Base-by-base conservation (phyloP, 2,329 filamentous ascomycete species). In the Exophiala sideris region DNA sequence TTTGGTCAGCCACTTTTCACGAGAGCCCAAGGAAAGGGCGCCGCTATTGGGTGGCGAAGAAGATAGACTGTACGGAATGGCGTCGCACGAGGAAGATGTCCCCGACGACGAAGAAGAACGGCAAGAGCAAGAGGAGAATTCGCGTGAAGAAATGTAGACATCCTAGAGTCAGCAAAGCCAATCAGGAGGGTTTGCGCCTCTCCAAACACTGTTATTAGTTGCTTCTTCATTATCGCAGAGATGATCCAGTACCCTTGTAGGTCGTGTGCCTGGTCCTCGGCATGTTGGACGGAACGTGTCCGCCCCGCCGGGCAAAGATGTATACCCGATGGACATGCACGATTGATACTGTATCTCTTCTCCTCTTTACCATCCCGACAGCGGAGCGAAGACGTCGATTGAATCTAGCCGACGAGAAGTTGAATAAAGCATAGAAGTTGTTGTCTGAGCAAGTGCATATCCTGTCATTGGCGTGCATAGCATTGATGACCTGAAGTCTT, bases 41-140 rank as follows among this genome's bases (percentile, higher is more conserved):
- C 76, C 77, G 9, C 61, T 81, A 11, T 68, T 81, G 41, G 76
- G 71, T 2, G 71, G 61, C 1, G 79, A 82, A 66, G 75, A 72
- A 24, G 78, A 81, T 34, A 73, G 74, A 0, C 63, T 82, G 38
- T 64, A 68, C 33, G 75, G 73, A 0, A 81, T 82, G 78, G 67
- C 75, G 5, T 74, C 79, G 65, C 73, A 76, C 32, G 69, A 67
- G 18, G 67, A 64, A 33, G 62, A 61, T 1, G 66, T 68, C 34
- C 67, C 66, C 24, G 69, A 67, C 36, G 68, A 66, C 18, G 70
- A 70, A 29, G 54, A 52, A 8, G 29, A n/a, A 44, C 2, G 20
- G 18, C 45, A 50, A 3, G 53, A 50, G 18, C 3, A 12, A 12
- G 47, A 50, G 10, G 57, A 51, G 10, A 41, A 48, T 18, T 16